Base-by-base conservation (phyloP, 1,284 basidiomycete species). In the Polyporus tsugae region DNA sequence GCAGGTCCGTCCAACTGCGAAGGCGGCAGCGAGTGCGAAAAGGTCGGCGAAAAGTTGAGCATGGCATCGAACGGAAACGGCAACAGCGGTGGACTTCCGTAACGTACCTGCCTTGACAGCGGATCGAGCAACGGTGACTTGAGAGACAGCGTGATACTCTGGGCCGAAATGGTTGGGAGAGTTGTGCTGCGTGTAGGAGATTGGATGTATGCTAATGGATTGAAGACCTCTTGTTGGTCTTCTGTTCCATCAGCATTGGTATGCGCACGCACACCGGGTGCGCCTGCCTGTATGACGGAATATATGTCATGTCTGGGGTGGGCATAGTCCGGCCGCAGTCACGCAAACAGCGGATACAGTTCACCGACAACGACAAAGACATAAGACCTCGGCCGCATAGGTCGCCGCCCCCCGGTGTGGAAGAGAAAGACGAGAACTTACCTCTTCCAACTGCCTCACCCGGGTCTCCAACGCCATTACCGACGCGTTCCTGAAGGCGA, bases 101-200 rank as follows among this genome's bases (percentile, higher is more conserved):
- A 64, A 69, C 66, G 44, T 57, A 70, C 68, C 68, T 72, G 64
- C 66, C 62, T 72, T 2, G 59, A 53, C 7, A 41, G 25, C 6
- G 58, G 35, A 42, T 62, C 58, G 17, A 29, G 61, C 10, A 64
- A 52, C 2, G 67, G 65, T 15, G 65, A 70, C 11, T 42, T 65
- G 11, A 52, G 9, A 0, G 66, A 52, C 4, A 64, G 60, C n/a
- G 58, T 25, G 0, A 61, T 72, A 58, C 63, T 63, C 35, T 64
- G 63, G 3, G 67, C 53, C 11, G 59, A 65, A 36, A 65, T 49
- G 0, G 60, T 44, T 13, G 63, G 41, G 6, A 55, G 62, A 22
- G 49, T 62, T 10, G 46, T 46, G 6, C 64, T 63, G 1, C 17
- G 64, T n/a, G 58, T 53, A 11, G 70, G 65, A 1, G 70, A 69